A percentile compares a stretch with the other conserved stretches of the same genome.
These are phyloP conservation scores for Penicillium daleae DNA, from an alignment of 495 filamentous ascomycete genomes.

Conservation along the genomic window DNA sequence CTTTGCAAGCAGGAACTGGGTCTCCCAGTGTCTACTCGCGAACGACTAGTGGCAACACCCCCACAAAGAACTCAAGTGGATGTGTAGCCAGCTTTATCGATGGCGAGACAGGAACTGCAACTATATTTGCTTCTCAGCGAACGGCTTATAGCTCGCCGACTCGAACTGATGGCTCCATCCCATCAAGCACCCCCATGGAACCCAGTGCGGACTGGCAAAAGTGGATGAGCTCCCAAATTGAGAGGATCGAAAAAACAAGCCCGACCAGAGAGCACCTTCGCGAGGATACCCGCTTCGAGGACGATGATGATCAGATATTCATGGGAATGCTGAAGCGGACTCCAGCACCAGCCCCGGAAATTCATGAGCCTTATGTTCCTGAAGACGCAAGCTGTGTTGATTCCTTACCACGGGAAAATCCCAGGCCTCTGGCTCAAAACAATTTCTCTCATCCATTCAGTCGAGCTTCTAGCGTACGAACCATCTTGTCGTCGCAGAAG, in stretches of 20 bases:
- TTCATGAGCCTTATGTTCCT: not conserved
- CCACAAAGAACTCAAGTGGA: constrained; percentile 22
- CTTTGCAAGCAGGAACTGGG: constrained; percentile 14
- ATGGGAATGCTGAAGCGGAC: constrained; percentile 17
- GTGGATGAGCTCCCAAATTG: constrained; percentile 53
- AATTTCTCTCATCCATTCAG: constrained; percentile 46
- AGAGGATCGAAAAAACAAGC: constrained; percentile 38
- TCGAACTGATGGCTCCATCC: constrained; percentile 16
- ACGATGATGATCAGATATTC: constrained; percentile 42
- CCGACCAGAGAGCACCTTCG: constrained; percentile 56
- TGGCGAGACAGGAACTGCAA: constrained; percentile 45
- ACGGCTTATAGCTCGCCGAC: constrained; percentile 43
- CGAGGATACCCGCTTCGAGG: constrained; percentile 62
- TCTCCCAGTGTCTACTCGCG: constrained; percentile 62
- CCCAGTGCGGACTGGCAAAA: constrained; percentile 51
- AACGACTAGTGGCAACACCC: constrained; percentile 52
- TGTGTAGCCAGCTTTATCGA: not conserved
- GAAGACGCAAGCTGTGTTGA: not conserved
- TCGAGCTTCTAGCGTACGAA: constrained; percentile 38
- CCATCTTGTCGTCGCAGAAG: constrained; percentile 30
- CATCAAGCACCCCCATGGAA: constrained; percentile 10
- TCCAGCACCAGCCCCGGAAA: constrained; percentile 2
- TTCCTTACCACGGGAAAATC: constrained; percentile 15
- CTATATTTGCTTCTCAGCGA: constrained; percentile 47
- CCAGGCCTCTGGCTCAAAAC: constrained; percentile 21